Conservation (phyloP, 306 rosid species). For the Carpinus fangiana region DNA sequence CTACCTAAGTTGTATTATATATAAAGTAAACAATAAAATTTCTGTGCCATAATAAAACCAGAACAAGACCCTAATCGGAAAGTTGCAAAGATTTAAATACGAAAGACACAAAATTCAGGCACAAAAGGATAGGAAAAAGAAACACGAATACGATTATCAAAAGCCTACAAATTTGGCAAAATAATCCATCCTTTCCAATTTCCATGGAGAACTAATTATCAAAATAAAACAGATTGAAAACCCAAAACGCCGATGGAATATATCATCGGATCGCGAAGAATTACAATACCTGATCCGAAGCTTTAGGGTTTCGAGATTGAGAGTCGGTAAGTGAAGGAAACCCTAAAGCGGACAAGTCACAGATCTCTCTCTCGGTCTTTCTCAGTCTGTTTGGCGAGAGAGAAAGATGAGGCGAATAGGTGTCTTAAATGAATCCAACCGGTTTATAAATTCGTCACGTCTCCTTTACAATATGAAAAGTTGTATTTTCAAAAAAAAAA, state of each 20-base stretch:
- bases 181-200: background rate
- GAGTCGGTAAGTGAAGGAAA: conserved; percentile 21
- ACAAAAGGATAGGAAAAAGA: background rate
- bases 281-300: conserved; percentile 55
- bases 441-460: too few relatives aligned
- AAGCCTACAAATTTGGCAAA: conserved; percentile 7
- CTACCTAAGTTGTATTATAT: background rate
- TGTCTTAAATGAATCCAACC: too few relatives aligned
- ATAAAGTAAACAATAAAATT: background rate
- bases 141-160: background rate
- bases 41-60: background rate
- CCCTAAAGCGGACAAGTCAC: conserved; percentile 51
- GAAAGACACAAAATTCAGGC: background rate
- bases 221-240: background rate
- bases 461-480: too few relatives aligned
- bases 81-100: background rate
- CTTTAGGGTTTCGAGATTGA: conserved; percentile 43
- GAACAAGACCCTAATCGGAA: background rate
- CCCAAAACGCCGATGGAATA: background rate
- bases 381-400: conserved; percentile 19
- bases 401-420: background rate
- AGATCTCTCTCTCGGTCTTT: conserved; percentile 18
- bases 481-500: too few relatives aligned
- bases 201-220: background rate
- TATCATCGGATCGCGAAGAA: background rate